Evolutionary conservation across 768 basidiomycete species (phyloP).

Genomic region (Lanmaoa rubissima): DNA sequence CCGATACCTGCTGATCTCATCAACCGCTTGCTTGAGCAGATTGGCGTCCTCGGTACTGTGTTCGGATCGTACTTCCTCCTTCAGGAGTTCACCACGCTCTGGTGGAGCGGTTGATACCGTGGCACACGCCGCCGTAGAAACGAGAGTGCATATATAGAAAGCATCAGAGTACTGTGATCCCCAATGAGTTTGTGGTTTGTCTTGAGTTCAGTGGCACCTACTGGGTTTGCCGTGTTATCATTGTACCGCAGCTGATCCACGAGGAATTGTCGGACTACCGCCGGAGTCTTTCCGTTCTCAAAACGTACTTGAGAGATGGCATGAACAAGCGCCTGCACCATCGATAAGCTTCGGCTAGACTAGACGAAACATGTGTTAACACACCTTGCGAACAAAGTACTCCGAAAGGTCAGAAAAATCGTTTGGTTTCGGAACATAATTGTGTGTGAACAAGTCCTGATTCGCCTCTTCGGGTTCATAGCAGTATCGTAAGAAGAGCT

Average conservation of each 20-base stretch:
- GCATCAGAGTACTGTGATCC: constrained; percentile 78
- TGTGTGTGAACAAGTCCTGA: constrained; percentile 82
- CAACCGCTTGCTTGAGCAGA: constrained; percentile 69
- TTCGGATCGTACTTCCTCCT: constrained; percentile 63
- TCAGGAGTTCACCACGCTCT: constrained; percentile 75
- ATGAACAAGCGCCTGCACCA: constrained; percentile 64
- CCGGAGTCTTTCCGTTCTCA: constrained; percentile 81
- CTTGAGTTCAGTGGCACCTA: constrained; percentile 38
- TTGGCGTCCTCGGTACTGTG: constrained; percentile 67
- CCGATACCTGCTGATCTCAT: constrained; percentile 88
- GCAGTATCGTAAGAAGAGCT: constrained; percentile 87
- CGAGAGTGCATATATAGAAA: constrained; percentile 83
- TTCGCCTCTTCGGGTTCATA: constrained; percentile 82
- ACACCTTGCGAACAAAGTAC: constrained; percentile 92
- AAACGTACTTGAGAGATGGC: constrained; percentile 86
- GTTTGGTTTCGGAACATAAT: constrained; percentile 92
- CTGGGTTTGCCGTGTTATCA: constrained; percentile 89
- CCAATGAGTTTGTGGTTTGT: constrained; percentile 1
- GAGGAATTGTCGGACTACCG: constrained; percentile 82
- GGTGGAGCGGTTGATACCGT: constrained; percentile 74
- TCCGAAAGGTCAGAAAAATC: constrained; percentile 90
- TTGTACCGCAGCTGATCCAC: constrained; percentile 94
- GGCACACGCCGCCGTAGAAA: constrained; percentile 78
- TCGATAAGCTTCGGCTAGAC: constrained; percentile 4
- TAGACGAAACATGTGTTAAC: background rate